A percentile compares a stretch with the other conserved stretches of the same genome.
These are phyloP conservation scores for Sugiyamaella pinicola DNA, from an alignment of 1,139 yeast species.

Conservation along the genomic window DNA sequence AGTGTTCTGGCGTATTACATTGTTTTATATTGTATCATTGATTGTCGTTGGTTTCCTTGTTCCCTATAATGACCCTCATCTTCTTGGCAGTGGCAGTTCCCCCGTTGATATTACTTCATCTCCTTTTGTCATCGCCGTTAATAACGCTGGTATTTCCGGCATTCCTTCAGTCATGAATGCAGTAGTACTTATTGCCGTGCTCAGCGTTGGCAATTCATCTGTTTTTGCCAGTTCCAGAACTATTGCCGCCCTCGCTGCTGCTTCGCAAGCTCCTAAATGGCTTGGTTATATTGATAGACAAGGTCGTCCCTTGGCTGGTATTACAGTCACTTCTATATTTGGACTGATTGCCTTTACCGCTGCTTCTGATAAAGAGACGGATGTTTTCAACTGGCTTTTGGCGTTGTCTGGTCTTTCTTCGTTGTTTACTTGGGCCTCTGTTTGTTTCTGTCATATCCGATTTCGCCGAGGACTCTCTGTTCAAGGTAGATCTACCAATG, in stretches of 20 bases:
- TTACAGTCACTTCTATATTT: slow-evolving; percentile 55
- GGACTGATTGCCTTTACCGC: slow-evolving; percentile 76
- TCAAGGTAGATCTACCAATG: slow-evolving; percentile 65
- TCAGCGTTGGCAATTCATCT: slow-evolving; percentile 74
- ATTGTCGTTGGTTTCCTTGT: slow-evolving; percentile 66
- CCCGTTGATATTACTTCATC: slow-evolving; percentile 62
- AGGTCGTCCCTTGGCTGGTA: slow-evolving; percentile 75
- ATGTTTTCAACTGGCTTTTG: slow-evolving; percentile 75
- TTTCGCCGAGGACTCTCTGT: slow-evolving; percentile 71
- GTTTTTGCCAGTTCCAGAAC: slow-evolving; percentile 81
- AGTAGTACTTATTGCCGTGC: slow-evolving; percentile 66
- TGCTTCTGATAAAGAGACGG: slow-evolving; percentile 63
- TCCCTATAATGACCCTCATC: slow-evolving; percentile 57
- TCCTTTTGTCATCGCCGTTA: slow-evolving; percentile 72
- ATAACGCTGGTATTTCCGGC: slow-evolving; percentile 56
- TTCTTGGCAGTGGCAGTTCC: slow-evolving; percentile 51
- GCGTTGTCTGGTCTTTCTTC: slow-evolving; percentile 81
- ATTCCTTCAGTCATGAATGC: slow-evolving; percentile 72
- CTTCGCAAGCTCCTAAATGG: slow-evolving; percentile 73
- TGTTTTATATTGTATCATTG: slow-evolving; percentile 65
- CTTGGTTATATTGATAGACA: slow-evolving; percentile 70
- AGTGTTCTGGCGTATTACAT: slow-evolving; percentile 71
- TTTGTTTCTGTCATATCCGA: slow-evolving; percentile 72
- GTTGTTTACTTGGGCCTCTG: slow-evolving; percentile 77
- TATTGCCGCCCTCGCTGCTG: slow-evolving; percentile 74